A percentile compares a stretch with the other conserved stretches of the same genome.
These are phyloP conservation scores for Teratosphaeria viscida DNA, from an alignment of 2,329 filamentous ascomycete species.

Conservation along the genomic window DNA sequence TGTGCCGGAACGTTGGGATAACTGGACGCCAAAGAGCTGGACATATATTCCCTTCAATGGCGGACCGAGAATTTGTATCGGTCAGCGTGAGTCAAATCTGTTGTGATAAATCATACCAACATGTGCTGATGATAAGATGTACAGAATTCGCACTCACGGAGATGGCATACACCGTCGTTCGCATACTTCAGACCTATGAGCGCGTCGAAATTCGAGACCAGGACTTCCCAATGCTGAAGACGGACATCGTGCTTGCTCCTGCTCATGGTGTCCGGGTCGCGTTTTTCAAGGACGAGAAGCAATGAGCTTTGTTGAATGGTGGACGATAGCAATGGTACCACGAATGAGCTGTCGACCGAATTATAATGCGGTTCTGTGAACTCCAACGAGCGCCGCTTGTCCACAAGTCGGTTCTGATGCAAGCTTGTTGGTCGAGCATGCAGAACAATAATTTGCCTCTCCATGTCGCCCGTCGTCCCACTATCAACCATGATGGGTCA, in stretches of 20 bases:
- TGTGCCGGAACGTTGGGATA: constrained; percentile 41
- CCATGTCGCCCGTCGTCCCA: neutral
- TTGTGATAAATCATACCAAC: neutral
- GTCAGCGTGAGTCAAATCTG: constrained; percentile 26
- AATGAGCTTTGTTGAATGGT: neutral
- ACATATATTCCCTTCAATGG: constrained; percentile 33
- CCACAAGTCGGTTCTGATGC: neutral
- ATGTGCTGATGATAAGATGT: neutral
- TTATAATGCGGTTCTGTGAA: neutral
- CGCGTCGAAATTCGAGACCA: constrained; percentile 28
- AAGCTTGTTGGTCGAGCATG: neutral
- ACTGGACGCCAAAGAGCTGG: constrained; percentile 41
- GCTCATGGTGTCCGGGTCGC: constrained; percentile 30
- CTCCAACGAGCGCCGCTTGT: too few species aligned
- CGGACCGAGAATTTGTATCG: constrained; percentile 39
- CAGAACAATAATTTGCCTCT: neutral
- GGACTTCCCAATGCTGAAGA: constrained; percentile 31
- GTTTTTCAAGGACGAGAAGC: constrained; percentile 20
- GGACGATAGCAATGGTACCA: neutral
- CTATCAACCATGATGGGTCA: neutral
- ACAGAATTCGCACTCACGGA: constrained; percentile 39
- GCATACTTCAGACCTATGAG: constrained; percentile 36
- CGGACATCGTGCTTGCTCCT: constrained; percentile 40
- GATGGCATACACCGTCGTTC: constrained; percentile 39
- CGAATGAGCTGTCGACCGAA: neutral